These are phyloP conservation scores for Pilatotrama ljubarskyi DNA, from an alignment of 768 basidiomycete genomes.

Conservation along the genomic window DNA sequence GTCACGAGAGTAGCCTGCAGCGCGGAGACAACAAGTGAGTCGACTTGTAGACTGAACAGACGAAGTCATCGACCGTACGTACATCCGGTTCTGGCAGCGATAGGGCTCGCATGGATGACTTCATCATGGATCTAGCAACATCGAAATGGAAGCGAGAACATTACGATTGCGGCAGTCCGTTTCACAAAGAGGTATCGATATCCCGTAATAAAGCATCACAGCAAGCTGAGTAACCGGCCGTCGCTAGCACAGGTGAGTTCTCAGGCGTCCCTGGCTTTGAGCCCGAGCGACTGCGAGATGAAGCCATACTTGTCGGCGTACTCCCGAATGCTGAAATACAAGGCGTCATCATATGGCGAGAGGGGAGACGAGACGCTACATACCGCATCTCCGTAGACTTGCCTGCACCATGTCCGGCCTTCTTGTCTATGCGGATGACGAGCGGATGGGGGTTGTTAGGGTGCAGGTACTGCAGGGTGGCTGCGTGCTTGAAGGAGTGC, in stretches of 20 bases:
- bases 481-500: constrained; percentile 83
- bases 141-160: too few species aligned
- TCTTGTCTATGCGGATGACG: constrained; percentile 75
- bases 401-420: constrained; percentile 79
- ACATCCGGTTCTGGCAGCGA: too few species aligned
- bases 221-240: too few species aligned
- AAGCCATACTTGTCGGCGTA: constrained; percentile 79
- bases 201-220: too few species aligned
- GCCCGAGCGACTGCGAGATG: constrained; percentile 64
- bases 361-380: background rate
- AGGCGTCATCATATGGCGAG: background rate
- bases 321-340: constrained; percentile 66
- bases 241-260: background rate
- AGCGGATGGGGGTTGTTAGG: constrained; percentile 72
- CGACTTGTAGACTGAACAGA: too few species aligned
- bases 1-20: too few species aligned
- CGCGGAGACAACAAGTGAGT: too few species aligned
- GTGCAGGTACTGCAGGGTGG: constrained; percentile 68
- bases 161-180: too few species aligned
- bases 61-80: too few species aligned
- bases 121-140: too few species aligned
- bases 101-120: too few species aligned
- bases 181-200: too few species aligned
- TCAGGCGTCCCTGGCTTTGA: constrained; percentile 28
- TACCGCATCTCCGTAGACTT: constrained; percentile 74